Base-by-base conservation (phyloP, 1,284 basidiomycete species). In the Pulchroboletus neoregius region DNA sequence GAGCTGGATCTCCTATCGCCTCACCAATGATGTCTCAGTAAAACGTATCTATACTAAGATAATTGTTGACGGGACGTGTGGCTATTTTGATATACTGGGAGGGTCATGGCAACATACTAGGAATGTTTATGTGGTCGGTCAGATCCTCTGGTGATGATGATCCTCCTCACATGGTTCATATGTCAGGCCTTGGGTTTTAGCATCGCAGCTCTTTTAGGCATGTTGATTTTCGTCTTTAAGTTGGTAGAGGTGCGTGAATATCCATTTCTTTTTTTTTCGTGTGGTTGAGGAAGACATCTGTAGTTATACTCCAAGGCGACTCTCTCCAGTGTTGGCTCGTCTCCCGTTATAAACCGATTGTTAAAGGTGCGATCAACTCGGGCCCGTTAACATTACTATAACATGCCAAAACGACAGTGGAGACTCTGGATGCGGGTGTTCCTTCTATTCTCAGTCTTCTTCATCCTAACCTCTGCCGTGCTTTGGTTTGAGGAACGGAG, bases 401-500 rank as follows among this genome's bases (percentile, higher is more conserved):
- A 31, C 16, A 30, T 9, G 24, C 24, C 7, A 36, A 24, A 8
- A 15, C n/a, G 24, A 23, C 40, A 78, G 74, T 60, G 78, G 42
- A 70, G 76, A 7, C 66, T 80, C 8, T 60, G 72, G 16, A 71
- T 81, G 46, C 75, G 71, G 4, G 77, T 75, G 9, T 64, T 63
- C 42, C 58, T 80, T 11, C 77, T 81, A 40, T 66, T 81, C 8
- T 65, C 76, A 2, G 63, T 68, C 7, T 81, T 81, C 60, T 79
- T 80, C 57, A 67, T 70, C 5, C 48, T 80, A 12, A 69, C 73
- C 2, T 71, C 74, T 15, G 68, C 73, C 7, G 71, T 64, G 1
- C 62, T 80, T 44, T 82, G 79, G 78, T 68, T 79, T 28, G 70
- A 73, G 52, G 76, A 78, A 58, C 67, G 79, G 4, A 69, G 65